Conservation (phyloP, 805 yeast species). For the Saccharomycopsis vini region DNA sequence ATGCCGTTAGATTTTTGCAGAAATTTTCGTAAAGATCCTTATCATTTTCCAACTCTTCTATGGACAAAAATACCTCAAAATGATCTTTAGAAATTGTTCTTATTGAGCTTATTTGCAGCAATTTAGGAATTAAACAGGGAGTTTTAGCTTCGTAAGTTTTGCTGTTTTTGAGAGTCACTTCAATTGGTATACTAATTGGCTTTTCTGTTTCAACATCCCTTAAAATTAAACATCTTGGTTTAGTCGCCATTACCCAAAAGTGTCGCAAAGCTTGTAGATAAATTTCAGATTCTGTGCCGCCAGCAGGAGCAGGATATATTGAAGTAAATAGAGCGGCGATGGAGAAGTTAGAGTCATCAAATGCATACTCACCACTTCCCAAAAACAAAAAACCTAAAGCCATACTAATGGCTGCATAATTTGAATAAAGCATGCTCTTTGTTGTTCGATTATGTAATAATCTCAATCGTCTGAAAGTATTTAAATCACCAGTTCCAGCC, state of each 20-base stretch:
- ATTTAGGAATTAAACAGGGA: slow-evolving; percentile 64
- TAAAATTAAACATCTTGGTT: slow-evolving; percentile 69
- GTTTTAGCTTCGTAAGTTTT: slow-evolving; percentile 34
- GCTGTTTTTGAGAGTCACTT: slow-evolving; percentile 32
- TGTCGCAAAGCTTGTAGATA: slow-evolving; percentile 81
- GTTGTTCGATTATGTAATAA: slow-evolving; percentile 52
- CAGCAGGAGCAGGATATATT: slow-evolving; percentile 51
- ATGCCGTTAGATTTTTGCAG: slow-evolving; percentile 37
- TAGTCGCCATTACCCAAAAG: slow-evolving; percentile 82
- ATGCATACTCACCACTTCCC: slow-evolving; percentile 89
- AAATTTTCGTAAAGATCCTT: slow-evolving; percentile 30
- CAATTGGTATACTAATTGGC: slow-evolving; percentile 38
- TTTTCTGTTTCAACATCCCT: slow-evolving; percentile 56
- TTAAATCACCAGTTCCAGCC: slow-evolving; percentile 90
- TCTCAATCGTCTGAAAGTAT: slow-evolving; percentile 63
- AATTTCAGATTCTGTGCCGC: slow-evolving; percentile 34
- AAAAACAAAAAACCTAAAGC: slow-evolving; percentile 82
- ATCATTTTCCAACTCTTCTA: slow-evolving; percentile 31
- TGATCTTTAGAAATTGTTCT: slow-evolving; percentile 39
- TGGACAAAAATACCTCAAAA: slow-evolving; percentile 44
- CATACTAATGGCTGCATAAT: slow-evolving; percentile 67
- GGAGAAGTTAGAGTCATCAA: slow-evolving; percentile 51
- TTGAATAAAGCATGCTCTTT: slow-evolving; percentile 45
- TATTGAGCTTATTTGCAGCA: slow-evolving; percentile 40
- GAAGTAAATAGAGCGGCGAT: slow-evolving; percentile 65